Evolutionary conservation across 2,329 filamentous ascomycete species (phyloP).

Genomic region (Cercospora berteroae): DNA sequence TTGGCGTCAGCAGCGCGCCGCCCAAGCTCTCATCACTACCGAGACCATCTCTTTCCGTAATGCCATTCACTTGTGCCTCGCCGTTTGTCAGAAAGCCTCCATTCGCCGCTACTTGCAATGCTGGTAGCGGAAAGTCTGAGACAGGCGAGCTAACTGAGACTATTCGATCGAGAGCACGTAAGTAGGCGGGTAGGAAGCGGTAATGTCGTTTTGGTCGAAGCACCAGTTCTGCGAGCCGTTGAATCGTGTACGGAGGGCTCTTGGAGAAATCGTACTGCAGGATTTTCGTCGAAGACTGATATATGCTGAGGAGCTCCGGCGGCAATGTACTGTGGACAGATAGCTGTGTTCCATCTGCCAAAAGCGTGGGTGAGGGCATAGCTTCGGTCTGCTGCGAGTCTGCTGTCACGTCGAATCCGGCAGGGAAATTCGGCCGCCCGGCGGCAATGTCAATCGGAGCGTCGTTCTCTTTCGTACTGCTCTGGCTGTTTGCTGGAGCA

Average conservation of each 20-base stretch:
- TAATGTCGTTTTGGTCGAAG: slow-evolving; percentile 76
- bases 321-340: slow-evolving; percentile 55
- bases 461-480: slow-evolving; percentile 67
- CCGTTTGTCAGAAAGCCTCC: slow-evolving; percentile 51
- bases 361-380: slow-evolving; percentile 15
- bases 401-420: slow-evolving; percentile 40
- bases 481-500: slow-evolving; percentile 44
- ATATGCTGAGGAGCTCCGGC: slow-evolving; percentile 60
- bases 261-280: slow-evolving; percentile 60
- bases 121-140: slow-evolving; percentile 78
- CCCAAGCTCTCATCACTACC: slow-evolving; percentile 87
- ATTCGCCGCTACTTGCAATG: slow-evolving; percentile 46
- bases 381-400: slow-evolving; percentile 30
- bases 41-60: slow-evolving; percentile 52
- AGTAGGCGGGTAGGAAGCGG: slow-evolving; percentile 74
- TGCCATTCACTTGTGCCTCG: slow-evolving; percentile 61
- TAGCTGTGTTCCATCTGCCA: slow-evolving; percentile 15
- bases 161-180: slow-evolving; percentile 86
- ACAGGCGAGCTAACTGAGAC: slow-evolving; percentile 83
- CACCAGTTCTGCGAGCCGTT: slow-evolving; percentile 85
- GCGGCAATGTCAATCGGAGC: slow-evolving; percentile 44
- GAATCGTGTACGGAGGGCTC: slow-evolving; percentile 86
- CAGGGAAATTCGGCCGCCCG: slow-evolving; percentile 34
- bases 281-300: slow-evolving; percentile 32
- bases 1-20: slow-evolving; percentile 87